Base-by-base conservation (phyloP, 2,329 filamentous ascomycete genomes). In the Colletotrichum endophyticum region DNA sequence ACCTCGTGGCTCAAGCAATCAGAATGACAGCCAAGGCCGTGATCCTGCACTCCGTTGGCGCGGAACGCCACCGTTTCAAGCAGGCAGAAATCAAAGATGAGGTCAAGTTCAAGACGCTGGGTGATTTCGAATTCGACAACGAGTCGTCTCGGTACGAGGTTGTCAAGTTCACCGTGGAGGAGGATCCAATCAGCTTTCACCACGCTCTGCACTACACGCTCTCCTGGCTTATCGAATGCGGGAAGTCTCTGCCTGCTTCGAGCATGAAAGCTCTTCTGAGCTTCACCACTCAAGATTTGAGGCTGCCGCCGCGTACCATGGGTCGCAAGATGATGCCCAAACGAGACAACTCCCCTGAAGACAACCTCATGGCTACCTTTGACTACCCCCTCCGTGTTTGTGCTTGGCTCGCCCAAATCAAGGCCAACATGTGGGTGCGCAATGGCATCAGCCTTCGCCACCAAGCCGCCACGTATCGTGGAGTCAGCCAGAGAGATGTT, bases 391-490 rank as follows among this genome's bases (percentile, higher is more conserved):
- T 99, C 6, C 92, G 98, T 69, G 96, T 99, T 1, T 98, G 96
- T 83, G 96, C 95, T 25, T 99, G 97, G 97, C 89, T 99, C 36
- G 95, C 97, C 8, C 98, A 99, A 86, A 99, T 99, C 92, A 98
- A 98, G 84, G 96, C 96, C 22, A 95, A 96, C 68, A 98, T 99
- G 93, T 99, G 98, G 97, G 96, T 99, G 78, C 93, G 97, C 72
- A 99, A 99, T 82, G 97, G 97, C 3, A 95, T 99, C 82, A 99
- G 96, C 81, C 90, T 99, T 68, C 93, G 96, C 53, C 97, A 99
- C 83, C 97, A 99, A 85, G 97, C 98, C 83, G 94, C 94, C 69
- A 97, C 96, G 22, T 99, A 99, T 83, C 93, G 96, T 19, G 96
- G 95, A 56, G 95, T 98, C 16, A 92, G 93, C 13, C 95, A 98